A percentile compares a stretch with the other conserved stretches of the same genome.
Conservation (phyloP, 306 rosid genomes). For the Vachellia collinsii region DNA sequence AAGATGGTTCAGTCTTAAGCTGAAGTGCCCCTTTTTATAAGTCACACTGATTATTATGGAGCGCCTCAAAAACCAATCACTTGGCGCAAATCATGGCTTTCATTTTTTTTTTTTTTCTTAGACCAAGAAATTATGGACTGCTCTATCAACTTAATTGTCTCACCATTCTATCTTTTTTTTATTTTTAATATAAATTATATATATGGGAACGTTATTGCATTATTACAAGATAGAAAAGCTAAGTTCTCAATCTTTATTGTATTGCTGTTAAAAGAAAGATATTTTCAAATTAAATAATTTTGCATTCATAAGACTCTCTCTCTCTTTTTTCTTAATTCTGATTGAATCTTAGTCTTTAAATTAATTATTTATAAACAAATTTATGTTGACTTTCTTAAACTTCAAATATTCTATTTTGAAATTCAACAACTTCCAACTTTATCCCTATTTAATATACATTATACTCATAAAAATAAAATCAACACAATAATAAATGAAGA, state of each 20-base stretch:
- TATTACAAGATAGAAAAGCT: background rate
- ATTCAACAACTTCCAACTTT: too few species aligned
- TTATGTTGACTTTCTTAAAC: too few species aligned
- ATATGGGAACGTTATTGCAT: background rate
- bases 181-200: background rate
- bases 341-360: too few species aligned
- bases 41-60: conserved; percentile 6
- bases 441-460: too few species aligned
- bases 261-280: too few species aligned
- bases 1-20: background rate
- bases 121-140: background rate
- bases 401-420: too few species aligned
- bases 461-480: too few species aligned
- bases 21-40: conserved; percentile 48
- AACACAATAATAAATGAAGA: too few species aligned
- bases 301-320: too few species aligned
- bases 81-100: background rate
- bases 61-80: background rate
- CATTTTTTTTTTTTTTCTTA: background rate
- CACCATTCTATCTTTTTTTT: background rate
- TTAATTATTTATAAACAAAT: too few species aligned
- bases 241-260: background rate
- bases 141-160: background rate
- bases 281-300: too few species aligned
- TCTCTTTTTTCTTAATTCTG: too few species aligned